Conservation (phyloP, 2,329 filamentous ascomycete species). For the Xylaria sp. region DNA sequence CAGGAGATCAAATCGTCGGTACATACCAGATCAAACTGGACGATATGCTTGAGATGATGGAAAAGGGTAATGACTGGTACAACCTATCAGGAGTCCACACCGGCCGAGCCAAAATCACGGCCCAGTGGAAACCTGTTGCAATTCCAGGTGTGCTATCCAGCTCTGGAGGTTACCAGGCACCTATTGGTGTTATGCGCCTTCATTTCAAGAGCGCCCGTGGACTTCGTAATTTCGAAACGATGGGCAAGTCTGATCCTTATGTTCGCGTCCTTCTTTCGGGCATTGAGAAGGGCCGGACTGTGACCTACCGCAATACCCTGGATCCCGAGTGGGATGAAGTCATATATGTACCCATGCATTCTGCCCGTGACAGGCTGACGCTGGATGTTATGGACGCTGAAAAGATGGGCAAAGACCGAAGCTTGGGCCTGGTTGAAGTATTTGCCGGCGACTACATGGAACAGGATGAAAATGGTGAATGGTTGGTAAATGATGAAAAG, state of each 20-base stretch:
- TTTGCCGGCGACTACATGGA: conserved; percentile 80
- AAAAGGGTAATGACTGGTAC: conserved; percentile 97
- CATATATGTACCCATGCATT: conserved; percentile 92
- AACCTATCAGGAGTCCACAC: conserved; percentile 82
- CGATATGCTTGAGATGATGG: conserved; percentile 90
- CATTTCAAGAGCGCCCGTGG: conserved; percentile 87
- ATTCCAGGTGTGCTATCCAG: conserved; percentile 80
- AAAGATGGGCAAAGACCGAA: conserved; percentile 89
- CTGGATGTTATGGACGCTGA: conserved; percentile 98
- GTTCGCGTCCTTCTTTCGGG: conserved; percentile 88
- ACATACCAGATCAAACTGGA: conserved; percentile 96
- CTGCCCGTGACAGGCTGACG: conserved; percentile 81
- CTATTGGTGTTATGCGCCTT: conserved; percentile 93
- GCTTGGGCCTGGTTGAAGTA: conserved; percentile 83
- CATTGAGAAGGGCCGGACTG: conserved; percentile 89
- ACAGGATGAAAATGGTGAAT: conserved; percentile 84
- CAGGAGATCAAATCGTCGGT: conserved; percentile 84
- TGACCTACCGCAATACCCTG: conserved; percentile 95
- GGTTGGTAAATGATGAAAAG: conserved; percentile 81
- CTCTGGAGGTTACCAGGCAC: conserved; percentile 89
- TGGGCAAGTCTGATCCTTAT: conserved; percentile 98
- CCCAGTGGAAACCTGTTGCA: conserved; percentile 95
- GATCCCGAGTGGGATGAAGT: conserved; percentile 97
- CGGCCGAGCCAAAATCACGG: conserved; percentile 87
- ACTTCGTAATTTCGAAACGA: conserved; percentile 90